A percentile compares a stretch with the other conserved stretches of the same genome.
These are phyloP conservation scores for Cladophialophora exuberans DNA, from an alignment of 2,329 filamentous ascomycete genomes.

Conservation along the genomic window DNA sequence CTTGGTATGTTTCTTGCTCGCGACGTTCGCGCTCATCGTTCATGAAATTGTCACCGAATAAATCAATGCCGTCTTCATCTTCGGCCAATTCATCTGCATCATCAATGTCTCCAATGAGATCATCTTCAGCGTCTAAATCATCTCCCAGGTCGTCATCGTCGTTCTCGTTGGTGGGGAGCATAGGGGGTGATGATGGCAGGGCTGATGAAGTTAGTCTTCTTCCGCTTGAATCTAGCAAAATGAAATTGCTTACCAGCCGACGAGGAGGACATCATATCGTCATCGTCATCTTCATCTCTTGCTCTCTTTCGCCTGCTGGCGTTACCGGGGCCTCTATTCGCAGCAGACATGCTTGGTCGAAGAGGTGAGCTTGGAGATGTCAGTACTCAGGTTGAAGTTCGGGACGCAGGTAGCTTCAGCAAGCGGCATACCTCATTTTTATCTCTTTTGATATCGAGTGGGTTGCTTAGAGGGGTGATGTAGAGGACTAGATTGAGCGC, in stretches of 20 bases:
- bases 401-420: neutral
- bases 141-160: slow-evolving; percentile 49
- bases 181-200: slow-evolving; percentile 64
- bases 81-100: slow-evolving; percentile 71
- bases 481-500: too few relatives aligned
- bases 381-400: neutral
- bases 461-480: neutral
- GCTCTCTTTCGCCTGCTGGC: slow-evolving; percentile 63
- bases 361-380: slow-evolving; percentile 71
- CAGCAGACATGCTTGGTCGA: slow-evolving; percentile 77
- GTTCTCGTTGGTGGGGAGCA: slow-evolving; percentile 51
- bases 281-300: slow-evolving; percentile 68
- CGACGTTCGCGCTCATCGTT: slow-evolving; percentile 59
- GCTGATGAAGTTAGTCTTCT: slow-evolving; percentile 33
- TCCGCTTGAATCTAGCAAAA: neutral
- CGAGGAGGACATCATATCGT: slow-evolving; percentile 61
- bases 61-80: slow-evolving; percentile 70
- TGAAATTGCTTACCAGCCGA: slow-evolving; percentile 54
- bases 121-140: slow-evolving; percentile 54
- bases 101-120: slow-evolving; percentile 65
- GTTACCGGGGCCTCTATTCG: slow-evolving; percentile 70
- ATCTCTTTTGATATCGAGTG: slow-evolving; percentile 21
- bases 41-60: slow-evolving; percentile 70
- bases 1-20: slow-evolving; percentile 58
- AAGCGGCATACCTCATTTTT: slow-evolving; percentile 24